phyloP scores from a whole-genome alignment of 164 flowering plant species.

The Nelumbo lutea region DNA sequence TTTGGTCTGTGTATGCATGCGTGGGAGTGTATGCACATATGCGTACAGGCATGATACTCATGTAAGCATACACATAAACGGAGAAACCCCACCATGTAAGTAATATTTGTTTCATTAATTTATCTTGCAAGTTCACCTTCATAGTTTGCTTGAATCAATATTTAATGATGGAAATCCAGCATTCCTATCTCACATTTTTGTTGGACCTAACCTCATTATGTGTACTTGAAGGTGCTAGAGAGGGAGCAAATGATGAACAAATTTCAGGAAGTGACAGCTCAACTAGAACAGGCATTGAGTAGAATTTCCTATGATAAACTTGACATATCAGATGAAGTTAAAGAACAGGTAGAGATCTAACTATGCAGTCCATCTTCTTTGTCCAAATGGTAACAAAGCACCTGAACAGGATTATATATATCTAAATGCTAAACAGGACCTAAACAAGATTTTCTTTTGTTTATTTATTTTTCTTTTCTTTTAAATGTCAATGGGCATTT shows the following conservation, averaged over 20 bases:
- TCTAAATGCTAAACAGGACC: neutral
- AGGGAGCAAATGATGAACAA: slow-evolving; percentile 60
- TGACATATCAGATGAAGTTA: slow-evolving; percentile 92
- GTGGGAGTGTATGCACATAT: neutral
- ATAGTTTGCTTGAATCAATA: too few relatives aligned
- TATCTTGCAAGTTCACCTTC: too few relatives aligned
- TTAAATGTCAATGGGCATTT: neutral
- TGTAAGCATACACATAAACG: too few relatives aligned
- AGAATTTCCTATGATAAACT: slow-evolving; percentile 63
- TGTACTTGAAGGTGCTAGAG: slow-evolving; percentile 60
- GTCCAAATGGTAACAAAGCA: neutral
- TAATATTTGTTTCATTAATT: too few relatives aligned
- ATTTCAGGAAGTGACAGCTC: slow-evolving; percentile 66
- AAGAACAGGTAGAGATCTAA: slow-evolving; percentile 66
- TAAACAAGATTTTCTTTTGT: neutral
- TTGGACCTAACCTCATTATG: neutral
- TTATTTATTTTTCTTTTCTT: neutral
- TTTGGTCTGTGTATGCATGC: too few relatives aligned
- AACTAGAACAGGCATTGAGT: slow-evolving; percentile 66
- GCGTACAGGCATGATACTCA: neutral
- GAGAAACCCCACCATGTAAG: too few relatives aligned
- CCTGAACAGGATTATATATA: too few relatives aligned
- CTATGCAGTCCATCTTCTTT: neutral
- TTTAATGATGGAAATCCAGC: neutral
- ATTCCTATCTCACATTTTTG: neutral